A percentile compares a stretch with the other conserved stretches of the same genome.
Evolutionary conservation across 108 stramenopile genomes (phyloP).

Genomic region (Epithemia pelagica): DNA sequence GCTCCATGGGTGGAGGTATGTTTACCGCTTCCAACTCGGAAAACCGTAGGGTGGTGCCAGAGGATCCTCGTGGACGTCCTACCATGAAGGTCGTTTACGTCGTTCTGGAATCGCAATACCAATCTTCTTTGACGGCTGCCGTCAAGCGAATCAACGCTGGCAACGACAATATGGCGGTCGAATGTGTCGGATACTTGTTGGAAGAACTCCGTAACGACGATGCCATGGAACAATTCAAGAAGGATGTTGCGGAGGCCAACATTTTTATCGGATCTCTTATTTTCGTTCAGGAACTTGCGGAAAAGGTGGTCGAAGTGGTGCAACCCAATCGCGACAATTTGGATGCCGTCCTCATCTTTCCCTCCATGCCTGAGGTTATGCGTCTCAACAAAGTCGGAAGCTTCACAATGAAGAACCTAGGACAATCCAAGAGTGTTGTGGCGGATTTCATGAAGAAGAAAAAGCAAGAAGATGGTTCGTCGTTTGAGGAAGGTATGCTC

Average conservation of each 20-base stretch:
- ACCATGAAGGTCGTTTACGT: constrained; percentile 95
- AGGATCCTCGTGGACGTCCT: constrained; percentile 61
- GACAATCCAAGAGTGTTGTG: constrained; percentile 91
- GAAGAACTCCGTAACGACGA: constrained; percentile 90
- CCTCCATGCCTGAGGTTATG: constrained; percentile 98
- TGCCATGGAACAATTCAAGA: constrained; percentile 85
- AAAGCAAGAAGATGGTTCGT: constrained; percentile 92
- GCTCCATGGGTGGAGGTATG: constrained; percentile 51
- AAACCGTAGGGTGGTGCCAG: constrained; percentile 83
- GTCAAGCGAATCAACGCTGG: constrained; percentile 93
- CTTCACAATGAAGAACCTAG: constrained; percentile 95
- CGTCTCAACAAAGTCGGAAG: constrained; percentile 93
- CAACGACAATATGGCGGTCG: constrained; percentile 90
- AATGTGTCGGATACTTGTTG: constrained; percentile 93
- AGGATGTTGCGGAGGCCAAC: constrained; percentile 88
- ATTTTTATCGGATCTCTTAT: constrained; percentile 95
- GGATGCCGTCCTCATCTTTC: constrained; percentile 91
- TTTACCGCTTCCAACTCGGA: constrained; percentile 88
- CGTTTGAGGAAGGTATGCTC: constrained; percentile 96
- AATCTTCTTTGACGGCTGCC: constrained; percentile 91
- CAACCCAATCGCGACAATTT: constrained; percentile 79
- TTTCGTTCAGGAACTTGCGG: constrained; percentile 96
- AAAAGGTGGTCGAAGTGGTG: constrained; percentile 91
- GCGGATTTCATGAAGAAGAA: constrained; percentile 98
- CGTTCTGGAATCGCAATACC: constrained; percentile 95